Evolutionary conservation across 2,329 filamentous ascomycete genomes (phyloP).

Genomic region (Cordyceps javanica): DNA sequence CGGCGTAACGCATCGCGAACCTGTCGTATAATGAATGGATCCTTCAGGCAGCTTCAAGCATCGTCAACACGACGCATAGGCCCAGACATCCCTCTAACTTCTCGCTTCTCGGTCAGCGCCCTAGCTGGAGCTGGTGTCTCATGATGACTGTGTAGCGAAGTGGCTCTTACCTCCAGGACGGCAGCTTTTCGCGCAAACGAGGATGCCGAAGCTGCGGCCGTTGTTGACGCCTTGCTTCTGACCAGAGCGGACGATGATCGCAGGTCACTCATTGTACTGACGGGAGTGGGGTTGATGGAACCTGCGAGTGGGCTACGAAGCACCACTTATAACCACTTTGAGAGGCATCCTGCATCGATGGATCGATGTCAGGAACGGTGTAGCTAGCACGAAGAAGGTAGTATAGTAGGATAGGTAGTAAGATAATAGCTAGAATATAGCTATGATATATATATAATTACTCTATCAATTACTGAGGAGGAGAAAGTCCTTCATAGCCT

Average conservation of each 20-base stretch:
- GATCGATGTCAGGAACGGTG: no score
- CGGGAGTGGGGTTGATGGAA: constrained; percentile 14
- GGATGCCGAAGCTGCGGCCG: constrained; percentile 15
- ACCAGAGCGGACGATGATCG: constrained; percentile 21
- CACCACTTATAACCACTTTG: background rate
- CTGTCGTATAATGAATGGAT: no score
- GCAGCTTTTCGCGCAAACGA: constrained; percentile 13
- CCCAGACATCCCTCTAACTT: background rate
- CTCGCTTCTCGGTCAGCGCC: background rate
- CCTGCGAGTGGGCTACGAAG: background rate
- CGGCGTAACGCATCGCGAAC: no score
- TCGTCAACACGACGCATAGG: background rate
- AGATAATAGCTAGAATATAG: no score
- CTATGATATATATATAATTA: no score
- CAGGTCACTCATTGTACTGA: constrained; percentile 19
- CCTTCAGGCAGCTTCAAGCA: background rate
- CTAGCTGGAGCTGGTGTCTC: background rate
- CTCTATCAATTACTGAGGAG: no score
- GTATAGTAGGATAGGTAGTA: no score
- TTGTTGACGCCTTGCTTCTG: constrained; percentile 19
- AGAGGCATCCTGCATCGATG: constrained; percentile 4
- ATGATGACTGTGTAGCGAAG: constrained; percentile 23
- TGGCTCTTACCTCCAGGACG: constrained; percentile 22
- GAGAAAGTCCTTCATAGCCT: no score
- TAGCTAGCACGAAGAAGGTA: no score